Base-by-base conservation (phyloP, 2,329 filamentous ascomycete genomes). In the Nothomitra cinnamomea region DNA sequence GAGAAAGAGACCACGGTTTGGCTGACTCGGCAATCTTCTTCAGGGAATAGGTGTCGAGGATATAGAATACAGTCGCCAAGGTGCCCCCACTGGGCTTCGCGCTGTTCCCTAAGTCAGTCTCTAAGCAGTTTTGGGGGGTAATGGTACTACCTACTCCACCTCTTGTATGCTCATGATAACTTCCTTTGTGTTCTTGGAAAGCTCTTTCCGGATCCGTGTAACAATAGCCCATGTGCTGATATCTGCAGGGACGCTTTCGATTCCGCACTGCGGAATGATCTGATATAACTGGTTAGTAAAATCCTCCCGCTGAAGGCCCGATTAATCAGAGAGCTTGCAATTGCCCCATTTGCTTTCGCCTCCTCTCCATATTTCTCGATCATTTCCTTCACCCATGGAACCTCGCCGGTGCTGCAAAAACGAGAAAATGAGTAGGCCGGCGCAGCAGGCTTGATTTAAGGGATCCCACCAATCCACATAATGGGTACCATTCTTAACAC, bases 401-500 rank as follows among this genome's bases (percentile, higher is more conserved):
- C 72, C 62, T 83, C 80, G 49, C 80, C 80, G 3, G 80, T 82
- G 49, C 71, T 72, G 28, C 28, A 47, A 47, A 51, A 49, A 2
- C 28, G 47, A 47, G 50, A 49, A 2, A 1, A 51, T 32, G 35
- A n/a, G 49, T 45, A 12, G 32, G 2, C 25, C 22, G 25, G 38
- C 17, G n/a, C 5, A 52, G 13, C 38, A 12, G 12, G 1, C 12
- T 6, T 19, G 8, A 51, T 10, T n/a, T 40, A 8, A 17, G 8
- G 38, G 1, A 43, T 54, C 68, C 60, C 60, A 73, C 69, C 74
- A 76, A 62, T 84, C 81, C 53, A 84, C 65, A 60, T 84, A 84
- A 63, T 84, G 80, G 2, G 81, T 84, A 4, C 81, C 80, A 58
- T 73, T 75, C 52, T 73, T 69, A 2, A 77, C 79, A 61, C 80